phyloP scores from a whole-genome alignment of 495 filamentous ascomycete species.

The Hypoxylon fuscum region DNA sequence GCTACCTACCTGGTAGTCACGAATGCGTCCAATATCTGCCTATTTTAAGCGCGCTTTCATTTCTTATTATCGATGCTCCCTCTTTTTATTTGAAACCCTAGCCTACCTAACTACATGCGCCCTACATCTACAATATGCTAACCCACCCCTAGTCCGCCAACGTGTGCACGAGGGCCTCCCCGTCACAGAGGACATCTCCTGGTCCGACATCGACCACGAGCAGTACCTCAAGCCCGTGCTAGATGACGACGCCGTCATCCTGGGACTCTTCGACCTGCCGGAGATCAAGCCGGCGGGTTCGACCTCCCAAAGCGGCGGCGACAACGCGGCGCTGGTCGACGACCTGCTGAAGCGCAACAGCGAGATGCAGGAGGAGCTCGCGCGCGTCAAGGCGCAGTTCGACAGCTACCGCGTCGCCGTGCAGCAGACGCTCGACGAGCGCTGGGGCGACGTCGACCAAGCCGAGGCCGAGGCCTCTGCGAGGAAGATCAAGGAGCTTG shows the following conservation, averaged over 20 bases:
- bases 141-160: constrained; percentile 47
- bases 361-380: constrained; percentile 74
- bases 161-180: constrained; percentile 55
- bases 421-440: constrained; percentile 72
- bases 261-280: constrained; percentile 80
- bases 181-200: constrained; percentile 64
- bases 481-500: constrained; percentile 37
- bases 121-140: constrained; percentile 6
- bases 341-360: constrained; percentile 65
- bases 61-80: no score
- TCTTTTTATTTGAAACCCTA: no score
- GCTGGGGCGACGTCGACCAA: constrained; percentile 63
- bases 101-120: no score
- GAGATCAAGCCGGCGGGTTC: constrained; percentile 42
- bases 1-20: no score
- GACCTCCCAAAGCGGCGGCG: constrained; percentile 51
- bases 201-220: constrained; percentile 73
- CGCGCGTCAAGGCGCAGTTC: constrained; percentile 71
- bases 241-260: constrained; percentile 89
- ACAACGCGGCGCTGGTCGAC: constrained; percentile 50
- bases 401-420: constrained; percentile 75
- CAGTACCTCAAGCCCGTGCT: constrained; percentile 81
- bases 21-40: no score
- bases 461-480: constrained; percentile 28
- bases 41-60: no score